Base-by-base conservation (phyloP, 192 early-diverging fungal genomes). In the Linnemannia schmuckeri region DNA sequence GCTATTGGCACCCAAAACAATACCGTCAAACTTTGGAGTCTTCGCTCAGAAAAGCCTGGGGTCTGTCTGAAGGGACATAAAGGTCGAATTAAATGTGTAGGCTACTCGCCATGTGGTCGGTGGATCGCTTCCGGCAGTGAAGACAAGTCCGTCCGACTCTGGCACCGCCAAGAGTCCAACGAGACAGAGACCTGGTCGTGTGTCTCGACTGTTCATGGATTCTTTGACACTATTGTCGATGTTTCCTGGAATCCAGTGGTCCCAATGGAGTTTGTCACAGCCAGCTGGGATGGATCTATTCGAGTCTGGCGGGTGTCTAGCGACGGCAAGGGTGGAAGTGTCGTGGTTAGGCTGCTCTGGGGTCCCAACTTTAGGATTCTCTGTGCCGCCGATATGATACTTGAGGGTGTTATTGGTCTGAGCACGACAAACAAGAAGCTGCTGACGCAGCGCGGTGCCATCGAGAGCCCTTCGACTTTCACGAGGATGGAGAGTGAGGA, bases 121-220 rank as follows among this genome's bases (percentile, higher is more conserved):
- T 70, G 70, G 70, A 70, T 70, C 70, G 17, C 70, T 15, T 70
- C 70, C 24, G 22, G 70, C 70, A 70, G 70, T n/a, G 38, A 24
- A 4, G 70, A 70, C 70, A 40, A 22, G 70, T 35, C 70, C 4
- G 70, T 70, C 33, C 13, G 70, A 40, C 35, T 70, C 9, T 70
- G 35, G 35, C 40, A 6, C 33, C 70, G 68, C 0, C 68, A 70
- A 35, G 1, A n/a, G 7, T 2, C 6, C 6, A 38, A 20, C 68
- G 35, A 35, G 30, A 17, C 5, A 30, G 68, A 70, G 33, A 70
- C 0, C 7, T 70, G 68, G 68, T 1, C 35, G 1, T 70, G 68
- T 10, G 2, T 37, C 24, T 55, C 54, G 8, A n/a, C 8, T 20
- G 22, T 55, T 8, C 18, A 20, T n/a, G 54, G 54, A 55, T 55